These are phyloP conservation scores for Geranium rotundifolium DNA, from an alignment of 345 rosid species.

Conservation along the genomic window DNA sequence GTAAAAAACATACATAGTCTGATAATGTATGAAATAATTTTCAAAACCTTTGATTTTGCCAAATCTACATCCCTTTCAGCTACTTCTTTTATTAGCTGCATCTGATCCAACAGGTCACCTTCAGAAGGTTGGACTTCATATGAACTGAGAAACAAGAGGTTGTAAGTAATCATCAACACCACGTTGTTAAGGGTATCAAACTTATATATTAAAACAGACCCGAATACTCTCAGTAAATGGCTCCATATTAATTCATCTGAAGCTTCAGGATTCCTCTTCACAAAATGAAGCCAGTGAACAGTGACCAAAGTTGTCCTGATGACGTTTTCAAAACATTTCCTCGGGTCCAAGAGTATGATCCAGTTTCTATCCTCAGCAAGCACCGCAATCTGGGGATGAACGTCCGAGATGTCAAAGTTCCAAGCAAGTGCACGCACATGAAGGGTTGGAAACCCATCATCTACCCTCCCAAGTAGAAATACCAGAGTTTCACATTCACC, in stretches of 20 bases:
- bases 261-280: slow-evolving; percentile 18
- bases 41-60: slow-evolving; percentile 38
- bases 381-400: slow-evolving; percentile 21
- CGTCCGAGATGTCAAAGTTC: slow-evolving; percentile 29
- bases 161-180: neutral
- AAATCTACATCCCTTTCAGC: slow-evolving; percentile 36
- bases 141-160: slow-evolving; percentile 14
- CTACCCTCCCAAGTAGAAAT: slow-evolving; percentile 22
- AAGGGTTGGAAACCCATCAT: slow-evolving; percentile 27
- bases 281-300: slow-evolving; percentile 31
- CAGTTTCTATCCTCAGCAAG: slow-evolving; percentile 22
- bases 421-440: slow-evolving; percentile 30
- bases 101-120: slow-evolving; percentile 36
- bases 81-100: slow-evolving; percentile 35
- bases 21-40: neutral
- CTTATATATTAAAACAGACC: slow-evolving; percentile 13
- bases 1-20: no score
- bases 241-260: slow-evolving; percentile 22
- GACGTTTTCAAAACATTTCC: slow-evolving; percentile 20
- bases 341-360: slow-evolving; percentile 27
- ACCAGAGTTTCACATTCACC: slow-evolving; percentile 8
- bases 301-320: slow-evolving; percentile 25
- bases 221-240: slow-evolving; percentile 20
- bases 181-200: neutral
- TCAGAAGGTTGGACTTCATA: slow-evolving; percentile 36